These are phyloP conservation scores for Maudiozyma turicensis DNA, from an alignment of 805 yeast species.

Conservation along the genomic window DNA sequence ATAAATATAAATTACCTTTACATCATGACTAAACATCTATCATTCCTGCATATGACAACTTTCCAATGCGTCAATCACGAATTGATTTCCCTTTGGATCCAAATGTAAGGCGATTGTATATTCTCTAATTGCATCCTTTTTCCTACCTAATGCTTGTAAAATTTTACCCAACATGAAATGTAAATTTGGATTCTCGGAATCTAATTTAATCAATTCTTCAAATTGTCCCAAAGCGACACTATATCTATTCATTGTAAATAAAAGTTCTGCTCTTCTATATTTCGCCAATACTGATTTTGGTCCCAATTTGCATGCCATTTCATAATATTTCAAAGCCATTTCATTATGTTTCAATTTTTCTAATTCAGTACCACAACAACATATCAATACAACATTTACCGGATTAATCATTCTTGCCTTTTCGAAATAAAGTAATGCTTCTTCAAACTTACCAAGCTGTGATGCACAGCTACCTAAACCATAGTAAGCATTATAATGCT, in stretches of 20 bases:
- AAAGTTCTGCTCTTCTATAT: constrained; percentile 78
- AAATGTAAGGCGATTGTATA: constrained; percentile 82
- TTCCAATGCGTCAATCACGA: constrained; percentile 79
- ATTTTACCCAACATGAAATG: constrained; percentile 84
- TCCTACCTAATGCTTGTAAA: constrained; percentile 65
- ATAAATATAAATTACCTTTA: neutral
- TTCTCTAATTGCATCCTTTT: constrained; percentile 69
- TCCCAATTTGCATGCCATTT: constrained; percentile 72
- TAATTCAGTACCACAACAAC: constrained; percentile 89
- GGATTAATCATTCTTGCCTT: constrained; percentile 87
- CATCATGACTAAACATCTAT: neutral
- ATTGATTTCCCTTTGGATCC: constrained; percentile 86
- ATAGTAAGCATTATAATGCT: constrained; percentile 90
- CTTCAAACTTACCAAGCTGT: constrained; percentile 72
- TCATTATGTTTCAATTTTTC: constrained; percentile 63
- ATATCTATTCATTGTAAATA: constrained; percentile 62
- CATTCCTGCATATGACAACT: constrained; percentile 27
- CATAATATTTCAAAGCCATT: constrained; percentile 73
- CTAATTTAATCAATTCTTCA: constrained; percentile 59
- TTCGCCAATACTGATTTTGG: constrained; percentile 80
- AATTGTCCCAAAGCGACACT: constrained; percentile 66
- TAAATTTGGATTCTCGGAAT: constrained; percentile 92
- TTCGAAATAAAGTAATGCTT: constrained; percentile 79
- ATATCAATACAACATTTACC: constrained; percentile 74
- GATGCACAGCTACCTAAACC: constrained; percentile 93